Evolutionary conservation across 129 eudicot genomes (phyloP).

Genomic region (Flaveria robusta): DNA sequence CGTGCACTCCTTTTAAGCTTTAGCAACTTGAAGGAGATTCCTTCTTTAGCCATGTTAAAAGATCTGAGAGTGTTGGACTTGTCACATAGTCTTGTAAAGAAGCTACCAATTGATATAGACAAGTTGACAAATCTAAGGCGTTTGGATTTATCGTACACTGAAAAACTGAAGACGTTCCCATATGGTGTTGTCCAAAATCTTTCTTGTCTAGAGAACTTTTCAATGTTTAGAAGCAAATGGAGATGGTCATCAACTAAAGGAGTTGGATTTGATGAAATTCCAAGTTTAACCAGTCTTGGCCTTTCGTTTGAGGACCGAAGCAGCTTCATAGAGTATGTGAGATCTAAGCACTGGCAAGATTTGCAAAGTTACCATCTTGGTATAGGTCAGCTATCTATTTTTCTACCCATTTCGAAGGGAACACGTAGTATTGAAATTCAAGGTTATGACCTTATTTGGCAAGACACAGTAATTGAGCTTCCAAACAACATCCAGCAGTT

Average conservation of each 20-base stretch:
- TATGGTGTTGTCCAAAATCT: constrained; percentile 35
- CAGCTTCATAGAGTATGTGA: constrained; percentile 42
- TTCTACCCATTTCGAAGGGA: constrained; percentile 31
- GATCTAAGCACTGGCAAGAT: constrained; percentile 38
- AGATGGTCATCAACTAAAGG: constrained; percentile 32
- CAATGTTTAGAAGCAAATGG: constrained; percentile 40
- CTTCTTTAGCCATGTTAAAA: constrained; percentile 35
- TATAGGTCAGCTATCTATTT: constrained; percentile 33
- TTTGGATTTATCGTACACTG: constrained; percentile 43
- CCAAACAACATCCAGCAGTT: constrained; percentile 41
- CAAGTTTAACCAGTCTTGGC: constrained; percentile 38
- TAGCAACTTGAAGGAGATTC: constrained; percentile 29
- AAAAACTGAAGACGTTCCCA: constrained; percentile 30
- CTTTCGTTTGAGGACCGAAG: constrained; percentile 37
- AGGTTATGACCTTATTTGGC: constrained; percentile 32
- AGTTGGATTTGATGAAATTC: constrained; percentile 34
- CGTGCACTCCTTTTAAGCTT: constrained; percentile 37
- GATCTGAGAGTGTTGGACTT: constrained; percentile 41
- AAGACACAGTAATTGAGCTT: constrained; percentile 35
- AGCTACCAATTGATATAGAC: constrained; percentile 36
- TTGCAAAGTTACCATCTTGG: constrained; percentile 50
- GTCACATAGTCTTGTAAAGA: constrained; percentile 27
- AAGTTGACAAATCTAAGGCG: constrained; percentile 36
- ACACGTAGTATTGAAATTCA: constrained; percentile 43
- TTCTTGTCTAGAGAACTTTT: constrained; percentile 38